phyloP scores from a whole-genome alignment of 2,329 filamentous ascomycete species.

The Cercospora zeae-maydis region DNA sequence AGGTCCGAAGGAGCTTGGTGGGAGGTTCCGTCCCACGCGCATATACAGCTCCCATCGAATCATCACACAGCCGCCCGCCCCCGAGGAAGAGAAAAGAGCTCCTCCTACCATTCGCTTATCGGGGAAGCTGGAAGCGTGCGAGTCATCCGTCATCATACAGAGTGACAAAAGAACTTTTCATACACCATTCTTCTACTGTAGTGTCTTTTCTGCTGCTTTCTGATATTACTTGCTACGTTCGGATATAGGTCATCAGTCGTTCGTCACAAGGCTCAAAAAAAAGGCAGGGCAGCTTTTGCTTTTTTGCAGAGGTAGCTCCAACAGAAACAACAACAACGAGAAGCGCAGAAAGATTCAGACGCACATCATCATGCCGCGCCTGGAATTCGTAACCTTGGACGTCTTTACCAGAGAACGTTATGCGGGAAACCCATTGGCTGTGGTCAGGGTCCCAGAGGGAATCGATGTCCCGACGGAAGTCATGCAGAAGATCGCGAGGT shows the following conservation, averaged over 20 bases:
- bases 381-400: constrained; percentile 39
- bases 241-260: not conserved
- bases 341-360: not conserved
- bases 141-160: not conserved
- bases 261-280: too few species aligned
- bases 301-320: too few species aligned
- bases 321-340: not conserved
- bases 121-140: not conserved
- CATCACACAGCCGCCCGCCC: not conserved
- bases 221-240: not conserved
- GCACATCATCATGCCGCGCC: constrained; percentile 5
- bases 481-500: constrained; percentile 52
- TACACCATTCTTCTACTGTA: not conserved
- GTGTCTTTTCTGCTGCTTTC: not conserved
- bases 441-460: constrained; percentile 47
- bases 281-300: not conserved
- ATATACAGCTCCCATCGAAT: too few species aligned
- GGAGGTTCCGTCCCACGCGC: not conserved
- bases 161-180: too few species aligned
- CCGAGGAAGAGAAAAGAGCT: not conserved
- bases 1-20: not conserved
- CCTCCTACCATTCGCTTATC: not conserved
- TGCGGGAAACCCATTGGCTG: constrained; percentile 54
- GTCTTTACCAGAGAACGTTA: constrained; percentile 51
- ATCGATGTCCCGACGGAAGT: constrained; percentile 44